Percentiles rank a stretch among this genome's conserved stretches.
Evolutionary conservation across 2,329 filamentous ascomycete species (phyloP).

Genomic region (Dryadomyces sulphureus): DNA sequence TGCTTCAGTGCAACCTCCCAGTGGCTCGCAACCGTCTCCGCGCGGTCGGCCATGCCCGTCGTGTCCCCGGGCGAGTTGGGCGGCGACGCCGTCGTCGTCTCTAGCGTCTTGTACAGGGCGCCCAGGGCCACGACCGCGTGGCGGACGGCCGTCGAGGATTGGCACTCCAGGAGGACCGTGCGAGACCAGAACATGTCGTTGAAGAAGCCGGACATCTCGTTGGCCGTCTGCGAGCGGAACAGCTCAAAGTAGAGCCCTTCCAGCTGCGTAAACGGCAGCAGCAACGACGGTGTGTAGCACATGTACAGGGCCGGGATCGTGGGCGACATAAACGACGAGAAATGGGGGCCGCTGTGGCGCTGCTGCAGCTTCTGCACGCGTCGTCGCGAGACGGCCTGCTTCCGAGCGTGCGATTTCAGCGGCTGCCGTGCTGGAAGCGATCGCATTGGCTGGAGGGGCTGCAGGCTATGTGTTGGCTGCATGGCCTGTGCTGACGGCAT

Average conservation of each 20-base stretch:
- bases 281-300: constrained; percentile 21
- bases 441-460: background rate
- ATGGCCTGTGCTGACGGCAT: background rate
- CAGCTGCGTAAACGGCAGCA: constrained; percentile 30
- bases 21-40: constrained; percentile 22
- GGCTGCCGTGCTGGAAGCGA: background rate
- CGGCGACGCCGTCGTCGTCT: constrained; percentile 37
- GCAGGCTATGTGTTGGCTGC: no score
- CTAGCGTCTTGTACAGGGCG: constrained; percentile 51
- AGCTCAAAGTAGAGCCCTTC: constrained; percentile 48
- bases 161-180: constrained; percentile 47
- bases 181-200: constrained; percentile 51
- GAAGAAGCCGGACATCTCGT: constrained; percentile 51
- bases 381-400: constrained; percentile 12
- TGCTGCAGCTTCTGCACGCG: constrained; percentile 8
- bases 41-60: background rate
- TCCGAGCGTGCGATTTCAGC: constrained; percentile 7
- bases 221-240: constrained; percentile 45
- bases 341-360: constrained; percentile 15
- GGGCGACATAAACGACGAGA: constrained; percentile 15
- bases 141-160: constrained; percentile 44
- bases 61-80: constrained; percentile 27
- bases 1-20: constrained; percentile 46
- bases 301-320: constrained; percentile 12
- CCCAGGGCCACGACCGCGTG: constrained; percentile 53